phyloP scores from a whole-genome alignment of 2,329 filamentous ascomycete species.

The Penicillium brasilianum region DNA sequence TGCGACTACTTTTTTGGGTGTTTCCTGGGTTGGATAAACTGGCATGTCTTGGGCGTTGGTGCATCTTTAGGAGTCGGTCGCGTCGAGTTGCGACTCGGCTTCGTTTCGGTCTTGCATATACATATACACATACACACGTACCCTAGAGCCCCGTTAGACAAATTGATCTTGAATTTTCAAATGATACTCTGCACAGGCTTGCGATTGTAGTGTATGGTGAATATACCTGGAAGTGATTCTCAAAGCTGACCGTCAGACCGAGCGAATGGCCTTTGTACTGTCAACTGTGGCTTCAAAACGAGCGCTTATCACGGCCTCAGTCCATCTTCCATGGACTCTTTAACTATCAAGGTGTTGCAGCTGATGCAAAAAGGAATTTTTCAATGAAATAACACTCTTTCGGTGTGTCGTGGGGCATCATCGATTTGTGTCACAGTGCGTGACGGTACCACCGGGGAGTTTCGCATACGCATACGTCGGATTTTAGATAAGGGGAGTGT shows the following conservation, averaged over 20 bases:
- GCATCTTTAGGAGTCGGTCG: background rate
- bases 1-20: background rate
- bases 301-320: too few species aligned
- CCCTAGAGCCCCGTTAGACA: background rate
- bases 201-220: background rate
- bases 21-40: background rate
- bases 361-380: too few species aligned
- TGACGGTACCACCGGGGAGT: too few species aligned
- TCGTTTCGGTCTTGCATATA: constrained; percentile 1
- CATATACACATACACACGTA: constrained; percentile 6
- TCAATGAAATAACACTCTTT: too few species aligned
- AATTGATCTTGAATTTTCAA: background rate
- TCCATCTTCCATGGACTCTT: too few species aligned
- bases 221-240: background rate
- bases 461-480: too few species aligned
- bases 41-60: constrained; percentile 7
- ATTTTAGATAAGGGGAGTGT: too few species aligned
- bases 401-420: too few species aligned
- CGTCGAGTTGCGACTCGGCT: background rate
- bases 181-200: too few species aligned
- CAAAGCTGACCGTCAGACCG: background rate
- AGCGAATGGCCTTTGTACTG: background rate
- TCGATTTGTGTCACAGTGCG: too few species aligned
- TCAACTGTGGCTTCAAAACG: background rate
- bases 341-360: too few species aligned